A percentile compares a stretch with the other conserved stretches of the same genome.
These are phyloP conservation scores for Candida sp. DNA, from an alignment of 1,139 yeast species.

Conservation along the genomic window DNA sequence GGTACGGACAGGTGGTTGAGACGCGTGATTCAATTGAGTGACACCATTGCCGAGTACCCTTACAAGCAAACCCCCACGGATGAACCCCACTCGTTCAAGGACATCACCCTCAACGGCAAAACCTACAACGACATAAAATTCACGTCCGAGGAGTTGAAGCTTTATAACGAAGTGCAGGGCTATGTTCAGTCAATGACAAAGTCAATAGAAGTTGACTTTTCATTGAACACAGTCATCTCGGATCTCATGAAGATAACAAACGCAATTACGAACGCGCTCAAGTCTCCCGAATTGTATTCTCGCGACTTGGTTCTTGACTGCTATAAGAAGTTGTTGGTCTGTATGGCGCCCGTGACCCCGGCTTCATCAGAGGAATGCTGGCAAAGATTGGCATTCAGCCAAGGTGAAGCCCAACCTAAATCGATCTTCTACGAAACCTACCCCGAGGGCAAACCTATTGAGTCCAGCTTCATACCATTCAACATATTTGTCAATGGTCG, in stretches of 20 bases:
- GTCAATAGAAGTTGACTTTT: conserved; percentile 61
- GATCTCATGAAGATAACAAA: conserved; percentile 90
- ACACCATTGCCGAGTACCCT: conserved; percentile 12
- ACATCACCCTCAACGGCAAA: conserved; percentile 27
- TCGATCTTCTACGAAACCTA: conserved; percentile 59
- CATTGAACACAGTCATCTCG: conserved; percentile 85
- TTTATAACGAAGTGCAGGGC: conserved; percentile 63
- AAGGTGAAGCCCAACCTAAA: conserved; percentile 34
- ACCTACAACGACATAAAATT: conserved; percentile 22
- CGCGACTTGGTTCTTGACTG: conserved; percentile 40
- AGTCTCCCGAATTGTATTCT: conserved; percentile 25
- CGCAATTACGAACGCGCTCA: conserved; percentile 43
- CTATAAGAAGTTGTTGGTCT: conserved; percentile 55
- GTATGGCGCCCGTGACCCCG: conserved; percentile 81
- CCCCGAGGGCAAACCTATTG: conserved; percentile 50
- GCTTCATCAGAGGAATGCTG: conserved; percentile 84
- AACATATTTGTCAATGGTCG: conserved; percentile 76
- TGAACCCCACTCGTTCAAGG: conserved; percentile 1
- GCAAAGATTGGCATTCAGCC: conserved; percentile 46
- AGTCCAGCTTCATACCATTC: conserved; percentile 39
- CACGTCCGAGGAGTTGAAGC: conserved; percentile 49
- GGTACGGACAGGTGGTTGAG: conserved; percentile 90
- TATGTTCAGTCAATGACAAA: conserved; percentile 54
- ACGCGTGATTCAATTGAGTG: conserved; percentile 55
- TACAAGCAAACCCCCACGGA: background rate